phyloP scores from a whole-genome alignment of 495 filamentous ascomycete genomes.

The Lasiosphaeria hispida region DNA sequence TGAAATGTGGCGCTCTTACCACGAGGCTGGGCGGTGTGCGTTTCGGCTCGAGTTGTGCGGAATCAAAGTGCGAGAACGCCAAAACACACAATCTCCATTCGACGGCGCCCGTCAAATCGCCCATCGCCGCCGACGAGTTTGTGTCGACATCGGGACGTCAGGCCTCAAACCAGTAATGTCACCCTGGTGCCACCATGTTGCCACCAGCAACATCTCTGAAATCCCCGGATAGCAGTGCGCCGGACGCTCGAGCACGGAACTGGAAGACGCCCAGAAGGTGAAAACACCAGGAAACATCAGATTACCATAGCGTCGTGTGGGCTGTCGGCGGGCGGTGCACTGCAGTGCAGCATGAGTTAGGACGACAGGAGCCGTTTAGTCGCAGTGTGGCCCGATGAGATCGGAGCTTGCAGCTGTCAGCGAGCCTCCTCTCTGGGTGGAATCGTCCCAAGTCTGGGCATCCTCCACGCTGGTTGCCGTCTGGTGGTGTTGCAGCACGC shows the following conservation, averaged over 20 bases:
- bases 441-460: conserved; percentile 22
- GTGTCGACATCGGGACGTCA: neutral
- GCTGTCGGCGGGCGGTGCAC: conserved; percentile 2
- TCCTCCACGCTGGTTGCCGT: neutral
- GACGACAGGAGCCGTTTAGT: neutral
- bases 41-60: no score
- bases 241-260: neutral
- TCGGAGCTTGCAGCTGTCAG: neutral
- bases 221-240: conserved; percentile 11
- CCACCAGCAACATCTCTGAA: neutral
- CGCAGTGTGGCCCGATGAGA: neutral
- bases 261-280: neutral
- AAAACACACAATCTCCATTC: neutral
- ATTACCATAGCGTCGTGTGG: conserved; percentile 1
- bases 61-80: no score
- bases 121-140: no score
- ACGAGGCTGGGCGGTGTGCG: no score
- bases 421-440: neutral
- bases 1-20: neutral
- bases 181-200: neutral
- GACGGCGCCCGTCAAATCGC: no score
- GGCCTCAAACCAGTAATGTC: neutral
- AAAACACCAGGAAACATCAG: conserved; percentile 1
- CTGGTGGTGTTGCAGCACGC: conserved; percentile 1
- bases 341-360: neutral